These are phyloP conservation scores for Apiospora sp. DNA, from an alignment of 2,329 filamentous ascomycete species.

Conservation along the genomic window DNA sequence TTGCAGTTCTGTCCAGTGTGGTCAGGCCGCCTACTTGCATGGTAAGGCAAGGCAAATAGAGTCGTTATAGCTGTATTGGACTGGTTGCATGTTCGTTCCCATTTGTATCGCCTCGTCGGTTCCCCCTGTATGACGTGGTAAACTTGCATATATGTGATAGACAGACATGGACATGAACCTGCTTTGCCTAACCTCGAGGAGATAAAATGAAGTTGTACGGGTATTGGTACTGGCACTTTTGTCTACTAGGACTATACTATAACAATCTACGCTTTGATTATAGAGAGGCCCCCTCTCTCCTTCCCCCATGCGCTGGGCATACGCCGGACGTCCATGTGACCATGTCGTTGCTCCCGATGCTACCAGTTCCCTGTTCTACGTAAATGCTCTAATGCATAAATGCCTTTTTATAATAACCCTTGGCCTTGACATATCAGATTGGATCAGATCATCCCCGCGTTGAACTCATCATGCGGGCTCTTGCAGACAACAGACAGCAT, in stretches of 20 bases:
- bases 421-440: background rate
- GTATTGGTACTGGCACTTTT: background rate
- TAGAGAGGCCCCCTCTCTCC: background rate
- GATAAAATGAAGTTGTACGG: background rate
- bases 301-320: background rate
- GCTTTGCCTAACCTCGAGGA: background rate
- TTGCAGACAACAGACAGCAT: background rate
- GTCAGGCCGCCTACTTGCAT: background rate
- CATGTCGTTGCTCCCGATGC: background rate
- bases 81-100: background rate
- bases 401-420: background rate
- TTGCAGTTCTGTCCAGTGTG: background rate
- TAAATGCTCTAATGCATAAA: background rate
- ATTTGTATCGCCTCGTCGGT: background rate
- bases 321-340: background rate
- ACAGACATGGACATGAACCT: background rate
- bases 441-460: slow-evolving; percentile 13
- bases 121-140: background rate
- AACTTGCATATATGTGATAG: background rate
- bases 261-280: background rate
- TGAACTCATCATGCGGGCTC: background rate
- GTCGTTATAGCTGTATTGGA: background rate
- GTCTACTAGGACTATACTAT: background rate
- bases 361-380: background rate
- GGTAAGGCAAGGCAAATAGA: background rate